Base-by-base conservation (phyloP, 202 grass and related monocot species). In the Zoysia matrella region DNA sequence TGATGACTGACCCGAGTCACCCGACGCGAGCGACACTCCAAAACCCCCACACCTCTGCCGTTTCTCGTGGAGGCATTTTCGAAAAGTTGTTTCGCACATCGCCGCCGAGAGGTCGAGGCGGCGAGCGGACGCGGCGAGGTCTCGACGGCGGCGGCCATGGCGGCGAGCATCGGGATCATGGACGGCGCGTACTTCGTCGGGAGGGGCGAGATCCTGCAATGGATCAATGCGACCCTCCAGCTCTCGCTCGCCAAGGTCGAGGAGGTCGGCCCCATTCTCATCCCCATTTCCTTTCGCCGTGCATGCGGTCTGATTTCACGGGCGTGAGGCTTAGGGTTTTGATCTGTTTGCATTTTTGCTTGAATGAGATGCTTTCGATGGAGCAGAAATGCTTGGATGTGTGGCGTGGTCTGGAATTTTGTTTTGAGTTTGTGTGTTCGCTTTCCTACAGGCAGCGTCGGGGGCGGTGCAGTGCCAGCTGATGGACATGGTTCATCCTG, bases 161-260 rank as follows among this genome's bases (percentile, higher is more conserved):
- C 71, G 87, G 73, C 94, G 76, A 89, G 58, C 52, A 94, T 97
- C 47, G 94, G 94, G 73, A 90, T 94, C 74, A 97, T 97, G 94
- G 94, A 97, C 87, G 83, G 91, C 44, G 94, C 94, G 10, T 97
- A 97, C 85, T 97, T 97, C 83, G 94, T 97, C 2, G 94, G 94
- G 50, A 86, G 94, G 89, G 92, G 86, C 57, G 94, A 97, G 87
- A 88, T 97, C 88, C 89, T 97, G 12, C 77, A 78, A 49, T 97
- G 94, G 94, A 90, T 97, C 89, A 97, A 97, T 56, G 90, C 91
- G 18, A 94, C 91, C 13, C 94, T 97, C 5, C 94, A 97, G 77
- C 87, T 97, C 77, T 74, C 78, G 44, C 88, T 97, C 69, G 77
- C 66, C 68, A 97, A 97, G 84, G 91, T 97, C 61, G 94, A 97